Evolutionary conservation across 805 yeast genomes (phyloP).

Genomic region (Candida schatavii): DNA sequence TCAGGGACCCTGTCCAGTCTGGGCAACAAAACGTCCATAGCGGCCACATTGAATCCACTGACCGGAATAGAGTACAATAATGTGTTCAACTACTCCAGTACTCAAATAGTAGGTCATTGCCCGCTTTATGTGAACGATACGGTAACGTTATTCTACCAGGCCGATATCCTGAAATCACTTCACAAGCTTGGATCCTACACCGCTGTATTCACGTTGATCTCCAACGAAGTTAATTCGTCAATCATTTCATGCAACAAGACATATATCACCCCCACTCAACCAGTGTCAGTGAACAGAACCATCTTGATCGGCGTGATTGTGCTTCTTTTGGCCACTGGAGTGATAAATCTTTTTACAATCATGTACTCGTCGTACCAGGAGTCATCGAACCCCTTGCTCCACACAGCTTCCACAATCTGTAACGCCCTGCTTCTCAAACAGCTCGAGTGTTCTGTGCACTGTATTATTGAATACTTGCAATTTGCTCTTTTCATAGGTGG

Average conservation of each 20-base stretch:
- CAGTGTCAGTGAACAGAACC: conserved; percentile 26
- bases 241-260: conserved; percentile 47
- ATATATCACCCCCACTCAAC: conserved; percentile 47
- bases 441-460: conserved; percentile 50
- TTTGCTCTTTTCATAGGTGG: conserved; percentile 58
- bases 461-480: conserved; percentile 53
- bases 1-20: not conserved
- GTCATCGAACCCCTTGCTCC: conserved; percentile 49
- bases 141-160: conserved; percentile 35
- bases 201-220: conserved; percentile 39
- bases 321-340: conserved; percentile 39
- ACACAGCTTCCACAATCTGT: conserved; percentile 56
- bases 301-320: conserved; percentile 38
- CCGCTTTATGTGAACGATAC: conserved; percentile 39
- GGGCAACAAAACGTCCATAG: not conserved
- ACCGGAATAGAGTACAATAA: not conserved
- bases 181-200: conserved; percentile 46
- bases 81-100: conserved; percentile 10
- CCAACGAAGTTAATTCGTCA: conserved; percentile 32
- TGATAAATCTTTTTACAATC: conserved; percentile 38
- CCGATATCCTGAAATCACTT: conserved; percentile 35
- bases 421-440: conserved; percentile 54
- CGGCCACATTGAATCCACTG: not conserved
- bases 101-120: conserved; percentile 21
- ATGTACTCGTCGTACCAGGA: conserved; percentile 59